phyloP scores from a whole-genome alignment of 2,329 filamentous ascomycete species.

The Lithohypha guttulata region DNA sequence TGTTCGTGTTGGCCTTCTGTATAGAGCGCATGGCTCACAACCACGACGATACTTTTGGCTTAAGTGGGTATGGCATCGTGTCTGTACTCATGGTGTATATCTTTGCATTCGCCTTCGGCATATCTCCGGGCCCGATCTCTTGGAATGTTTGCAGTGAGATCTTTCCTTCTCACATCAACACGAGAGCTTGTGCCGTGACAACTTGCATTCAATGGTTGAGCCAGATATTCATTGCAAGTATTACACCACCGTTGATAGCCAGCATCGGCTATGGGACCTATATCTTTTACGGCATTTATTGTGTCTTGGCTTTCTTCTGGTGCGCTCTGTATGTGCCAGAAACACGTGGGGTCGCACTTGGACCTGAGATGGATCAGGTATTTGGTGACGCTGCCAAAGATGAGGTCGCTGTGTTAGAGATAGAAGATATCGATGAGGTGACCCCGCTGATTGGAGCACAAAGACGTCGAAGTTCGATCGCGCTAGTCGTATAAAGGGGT shows the following conservation, averaged over 20 bases:
- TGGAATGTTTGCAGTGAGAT: constrained; percentile 17
- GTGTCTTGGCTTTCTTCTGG: constrained; percentile 8
- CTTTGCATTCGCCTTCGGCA: constrained; percentile 13
- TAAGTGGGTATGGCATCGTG: constrained; percentile 3
- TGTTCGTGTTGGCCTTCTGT: constrained; percentile 14
- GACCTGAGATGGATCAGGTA: constrained; percentile 9
- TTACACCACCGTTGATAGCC: constrained; percentile 14
- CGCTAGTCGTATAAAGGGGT: constrained; percentile 6
- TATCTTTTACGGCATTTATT: constrained; percentile 11
- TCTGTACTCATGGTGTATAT: constrained; percentile 13
- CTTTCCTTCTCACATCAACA: constrained; percentile 12
- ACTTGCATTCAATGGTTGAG: constrained; percentile 15
- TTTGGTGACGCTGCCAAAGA: constrained; percentile 10
- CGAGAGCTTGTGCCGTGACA: constrained; percentile 13
- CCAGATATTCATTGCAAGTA: constrained; percentile 13
- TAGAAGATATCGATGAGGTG: constrained; percentile 9
- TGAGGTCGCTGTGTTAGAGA: constrained; percentile 5
- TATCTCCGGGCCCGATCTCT: constrained; percentile 13
- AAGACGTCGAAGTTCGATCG: constrained; percentile 7
- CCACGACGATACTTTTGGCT: no score
- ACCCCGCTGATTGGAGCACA: constrained; percentile 3
- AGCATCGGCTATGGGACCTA: constrained; percentile 13
- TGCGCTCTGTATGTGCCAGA: constrained; percentile 13
- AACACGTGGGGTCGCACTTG: constrained; percentile 12
- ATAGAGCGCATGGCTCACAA: constrained; percentile 1